These are phyloP conservation scores for Pouteria campechiana DNA, from an alignment of 179 eudicot genomes.

Conservation along the genomic window DNA sequence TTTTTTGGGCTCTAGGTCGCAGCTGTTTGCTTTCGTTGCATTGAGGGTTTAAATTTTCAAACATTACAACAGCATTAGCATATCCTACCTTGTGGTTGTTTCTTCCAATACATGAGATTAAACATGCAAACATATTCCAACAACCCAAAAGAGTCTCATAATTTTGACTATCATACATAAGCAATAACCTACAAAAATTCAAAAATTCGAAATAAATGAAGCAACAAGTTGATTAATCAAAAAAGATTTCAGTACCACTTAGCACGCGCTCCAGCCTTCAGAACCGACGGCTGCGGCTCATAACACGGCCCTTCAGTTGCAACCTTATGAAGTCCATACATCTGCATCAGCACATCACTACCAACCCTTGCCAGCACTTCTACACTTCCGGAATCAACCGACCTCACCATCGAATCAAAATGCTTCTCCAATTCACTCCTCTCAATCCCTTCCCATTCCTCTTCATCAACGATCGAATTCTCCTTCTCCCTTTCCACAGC, in stretches of 20 bases:
- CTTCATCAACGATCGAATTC: slow-evolving; percentile 33
- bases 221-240: no score
- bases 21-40: no score
- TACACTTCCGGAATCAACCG: slow-evolving; percentile 20
- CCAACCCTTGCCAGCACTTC: slow-evolving; percentile 16
- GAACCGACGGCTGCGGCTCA: slow-evolving; percentile 63
- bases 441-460: slow-evolving; percentile 83
- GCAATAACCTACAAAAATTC: no score
- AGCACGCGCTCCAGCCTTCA: slow-evolving; percentile 48
- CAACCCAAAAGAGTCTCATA: no score
- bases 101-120: no score
- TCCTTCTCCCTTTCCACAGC: slow-evolving; percentile 5
- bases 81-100: no score
- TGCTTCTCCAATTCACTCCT: slow-evolving; percentile 55
- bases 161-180: no score
- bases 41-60: no score
- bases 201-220: slow-evolving; percentile 1
- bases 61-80: no score
- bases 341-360: slow-evolving; percentile 44
- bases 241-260: slow-evolving; percentile 44
- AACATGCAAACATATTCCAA: no score
- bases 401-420: slow-evolving; percentile 40
- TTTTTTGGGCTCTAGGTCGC: no score
- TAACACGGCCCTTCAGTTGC: slow-evolving; percentile 62
- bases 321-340: slow-evolving; percentile 52